Percentiles rank a stretch among this genome's conserved stretches.
These are phyloP conservation scores for Arxiozyma bovina DNA, from an alignment of 1,139 yeast species.

Conservation along the genomic window DNA sequence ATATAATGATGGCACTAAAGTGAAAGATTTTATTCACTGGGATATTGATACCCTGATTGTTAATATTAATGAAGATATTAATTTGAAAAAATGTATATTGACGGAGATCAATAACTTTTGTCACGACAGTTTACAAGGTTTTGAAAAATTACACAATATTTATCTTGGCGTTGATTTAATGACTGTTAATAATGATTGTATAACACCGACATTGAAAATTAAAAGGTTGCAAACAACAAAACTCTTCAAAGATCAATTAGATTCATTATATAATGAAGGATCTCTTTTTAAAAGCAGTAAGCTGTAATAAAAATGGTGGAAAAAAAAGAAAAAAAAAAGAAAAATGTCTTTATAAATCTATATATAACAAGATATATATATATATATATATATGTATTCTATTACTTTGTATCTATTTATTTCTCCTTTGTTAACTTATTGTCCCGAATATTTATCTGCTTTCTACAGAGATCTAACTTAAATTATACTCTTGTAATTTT, in stretches of 20 bases:
- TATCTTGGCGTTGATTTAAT: slow-evolving; percentile 57
- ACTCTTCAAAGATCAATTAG: slow-evolving; percentile 41
- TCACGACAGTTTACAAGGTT: slow-evolving; percentile 34
- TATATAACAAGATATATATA: neutral
- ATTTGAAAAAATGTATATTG: slow-evolving; percentile 23
- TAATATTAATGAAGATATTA: slow-evolving; percentile 22
- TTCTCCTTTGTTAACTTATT: neutral
- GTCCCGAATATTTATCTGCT: neutral
- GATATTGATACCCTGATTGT: slow-evolving; percentile 24
- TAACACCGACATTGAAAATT: slow-evolving; percentile 71
- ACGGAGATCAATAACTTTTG: slow-evolving; percentile 24
- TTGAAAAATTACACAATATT: slow-evolving; percentile 59
- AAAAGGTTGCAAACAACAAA: slow-evolving; percentile 53
- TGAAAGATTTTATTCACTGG: slow-evolving; percentile 8
- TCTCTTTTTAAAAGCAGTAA: slow-evolving; percentile 28
- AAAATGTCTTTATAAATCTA: no score
- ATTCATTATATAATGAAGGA: slow-evolving; percentile 55
- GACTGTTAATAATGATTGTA: slow-evolving; percentile 49
- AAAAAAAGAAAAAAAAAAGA: no score
- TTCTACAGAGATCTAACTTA: neutral
- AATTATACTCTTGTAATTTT: slow-evolving; percentile 12
- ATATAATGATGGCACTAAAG: slow-evolving; percentile 12
- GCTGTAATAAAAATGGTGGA: slow-evolving; percentile 7
- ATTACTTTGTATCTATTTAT: neutral
- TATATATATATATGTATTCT: neutral